Evolutionary conservation across 1,284 basidiomycete species (phyloP).

Genomic region (Porodaedalea pini): DNA sequence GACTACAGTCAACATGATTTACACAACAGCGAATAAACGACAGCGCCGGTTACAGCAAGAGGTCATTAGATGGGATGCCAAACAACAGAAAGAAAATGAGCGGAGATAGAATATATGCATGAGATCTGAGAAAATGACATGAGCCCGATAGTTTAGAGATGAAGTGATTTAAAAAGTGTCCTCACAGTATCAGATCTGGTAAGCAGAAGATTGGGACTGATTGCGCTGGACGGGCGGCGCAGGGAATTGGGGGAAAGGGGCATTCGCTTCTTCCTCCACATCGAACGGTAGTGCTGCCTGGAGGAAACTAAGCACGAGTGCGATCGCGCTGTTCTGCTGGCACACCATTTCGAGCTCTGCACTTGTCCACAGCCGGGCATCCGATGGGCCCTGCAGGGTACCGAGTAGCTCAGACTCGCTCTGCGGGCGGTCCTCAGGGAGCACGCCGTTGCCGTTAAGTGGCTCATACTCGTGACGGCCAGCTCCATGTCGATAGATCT

Average conservation of each 20-base stretch:
- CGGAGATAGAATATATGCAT: background rate
- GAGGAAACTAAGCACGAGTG: conserved; percentile 30
- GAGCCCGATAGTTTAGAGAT: background rate
- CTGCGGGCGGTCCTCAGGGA: background rate
- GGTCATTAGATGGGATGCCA: background rate
- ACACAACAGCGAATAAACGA: too few relatives aligned
- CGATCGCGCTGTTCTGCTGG: conserved; percentile 38
- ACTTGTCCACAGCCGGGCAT: conserved; percentile 25
- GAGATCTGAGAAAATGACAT: background rate
- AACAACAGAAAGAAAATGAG: background rate
- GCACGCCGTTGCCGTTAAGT: conserved; percentile 1
- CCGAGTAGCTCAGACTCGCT: background rate
- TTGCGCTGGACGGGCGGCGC: conserved; percentile 9
- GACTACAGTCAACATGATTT: too few relatives aligned
- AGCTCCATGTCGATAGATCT: conserved; percentile 17
- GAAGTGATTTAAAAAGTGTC: background rate
- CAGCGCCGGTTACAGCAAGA: background rate
- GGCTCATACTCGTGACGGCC: conserved; percentile 15
- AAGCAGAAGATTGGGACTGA: conserved; percentile 18
- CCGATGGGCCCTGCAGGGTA: background rate
- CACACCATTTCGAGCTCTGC: conserved; percentile 31
- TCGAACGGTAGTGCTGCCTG: conserved; percentile 21
- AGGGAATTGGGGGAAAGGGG: conserved; percentile 1
- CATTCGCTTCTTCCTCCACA: conserved; percentile 12
- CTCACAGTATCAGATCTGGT: conserved; percentile 9